These are phyloP conservation scores for Aspergillus candidus DNA, from an alignment of 2,329 filamentous ascomycete species.

Conservation along the genomic window DNA sequence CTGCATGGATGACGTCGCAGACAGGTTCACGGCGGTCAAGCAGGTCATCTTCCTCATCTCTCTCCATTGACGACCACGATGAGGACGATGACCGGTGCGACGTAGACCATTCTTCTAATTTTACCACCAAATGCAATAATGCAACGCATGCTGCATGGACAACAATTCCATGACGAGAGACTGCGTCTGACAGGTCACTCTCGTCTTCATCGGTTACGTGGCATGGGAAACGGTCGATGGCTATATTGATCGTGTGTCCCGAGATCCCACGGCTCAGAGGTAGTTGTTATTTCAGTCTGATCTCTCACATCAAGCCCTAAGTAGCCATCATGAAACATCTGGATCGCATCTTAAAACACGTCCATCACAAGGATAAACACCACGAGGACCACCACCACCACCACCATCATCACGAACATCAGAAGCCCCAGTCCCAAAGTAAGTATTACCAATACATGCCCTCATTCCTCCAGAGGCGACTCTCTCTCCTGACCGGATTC, in stretches of 20 bases:
- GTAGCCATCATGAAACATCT: slow-evolving; percentile 5
- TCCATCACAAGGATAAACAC: slow-evolving; percentile 4
- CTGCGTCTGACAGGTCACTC: too few relatives aligned
- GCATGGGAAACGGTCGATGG: not conserved
- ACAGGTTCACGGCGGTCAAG: too few relatives aligned
- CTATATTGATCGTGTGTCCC: not conserved
- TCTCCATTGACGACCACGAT: too few relatives aligned
- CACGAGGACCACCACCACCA: slow-evolving; percentile 1
- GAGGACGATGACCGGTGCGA: too few relatives aligned
- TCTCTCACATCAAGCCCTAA: not conserved
- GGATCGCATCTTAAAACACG: slow-evolving; percentile 12
- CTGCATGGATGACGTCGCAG: too few relatives aligned
- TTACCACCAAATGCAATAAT: too few relatives aligned
- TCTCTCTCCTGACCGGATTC: not conserved
- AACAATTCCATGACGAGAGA: too few relatives aligned
- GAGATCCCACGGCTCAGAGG: not conserved
- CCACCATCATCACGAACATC: slow-evolving; percentile 1
- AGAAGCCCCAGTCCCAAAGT: not conserved
- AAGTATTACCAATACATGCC: not conserved
- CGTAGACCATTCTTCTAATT: too few relatives aligned
- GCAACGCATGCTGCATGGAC: too few relatives aligned
- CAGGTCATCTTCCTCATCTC: too few relatives aligned
- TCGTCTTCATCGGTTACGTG: not conserved
- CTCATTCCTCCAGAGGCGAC: not conserved
- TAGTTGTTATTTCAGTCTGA: not conserved